A percentile compares a stretch with the other conserved stretches of the same genome.
phyloP scores from a whole-genome alignment of 495 filamentous ascomycete species.

The Daldinia concentrica region DNA sequence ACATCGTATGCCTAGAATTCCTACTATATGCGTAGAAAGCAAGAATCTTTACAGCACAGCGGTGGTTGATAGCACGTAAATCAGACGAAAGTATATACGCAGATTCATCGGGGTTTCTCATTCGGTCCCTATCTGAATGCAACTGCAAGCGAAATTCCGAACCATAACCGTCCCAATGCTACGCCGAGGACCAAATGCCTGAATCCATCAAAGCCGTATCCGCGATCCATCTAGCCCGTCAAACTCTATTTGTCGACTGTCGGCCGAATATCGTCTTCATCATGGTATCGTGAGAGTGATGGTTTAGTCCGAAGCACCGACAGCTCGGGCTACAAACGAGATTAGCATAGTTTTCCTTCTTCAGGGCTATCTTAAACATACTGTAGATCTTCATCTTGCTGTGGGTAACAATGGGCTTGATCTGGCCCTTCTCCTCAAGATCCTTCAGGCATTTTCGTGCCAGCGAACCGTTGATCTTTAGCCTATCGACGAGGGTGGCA shows the following conservation, averaged over 20 bases:
- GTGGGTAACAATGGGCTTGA: conserved; percentile 98
- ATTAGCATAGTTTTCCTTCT: conserved; percentile 48
- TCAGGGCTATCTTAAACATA: conserved; percentile 58
- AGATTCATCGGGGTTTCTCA: conserved; percentile 43
- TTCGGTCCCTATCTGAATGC: conserved; percentile 49
- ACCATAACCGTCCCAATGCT: conserved; percentile 49
- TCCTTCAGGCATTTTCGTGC: conserved; percentile 89
- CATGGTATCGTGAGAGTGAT: conserved; percentile 49
- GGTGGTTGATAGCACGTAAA: neutral
- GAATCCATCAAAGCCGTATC: conserved; percentile 44
- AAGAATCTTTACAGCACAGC: neutral
- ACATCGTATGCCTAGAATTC: neutral
- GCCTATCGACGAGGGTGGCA: conserved; percentile 95
- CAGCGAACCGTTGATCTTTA: conserved; percentile 99
- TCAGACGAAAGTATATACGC: conserved; percentile 13
- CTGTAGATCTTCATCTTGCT: conserved; percentile 99
- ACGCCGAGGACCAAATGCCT: conserved; percentile 50
- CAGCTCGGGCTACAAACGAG: conserved; percentile 63
- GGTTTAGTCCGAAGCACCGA: conserved; percentile 66
- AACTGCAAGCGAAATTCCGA: conserved; percentile 44
- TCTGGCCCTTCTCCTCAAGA: conserved; percentile 96
- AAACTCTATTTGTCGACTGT: conserved; percentile 36
- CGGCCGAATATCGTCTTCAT: conserved; percentile 43
- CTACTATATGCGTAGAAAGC: neutral
- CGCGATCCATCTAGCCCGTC: conserved; percentile 45